Conservation (phyloP, 2,329 filamentous ascomycete genomes). For the Microsporum canis region DNA sequence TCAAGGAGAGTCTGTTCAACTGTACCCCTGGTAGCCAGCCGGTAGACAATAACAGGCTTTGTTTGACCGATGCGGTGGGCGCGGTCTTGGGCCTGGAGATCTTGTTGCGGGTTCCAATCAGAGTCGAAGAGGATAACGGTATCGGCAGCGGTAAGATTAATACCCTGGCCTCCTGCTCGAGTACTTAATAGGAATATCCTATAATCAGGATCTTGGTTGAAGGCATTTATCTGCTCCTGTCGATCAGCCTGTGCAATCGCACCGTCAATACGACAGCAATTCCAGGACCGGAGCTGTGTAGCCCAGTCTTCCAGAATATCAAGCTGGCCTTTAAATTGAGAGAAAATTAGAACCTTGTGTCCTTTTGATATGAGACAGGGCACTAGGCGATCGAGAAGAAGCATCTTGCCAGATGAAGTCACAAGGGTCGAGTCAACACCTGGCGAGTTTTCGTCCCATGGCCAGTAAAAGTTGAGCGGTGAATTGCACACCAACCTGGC, state of each 20-base stretch:
- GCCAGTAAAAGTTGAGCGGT: constrained; percentile 94
- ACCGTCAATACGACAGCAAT: constrained; percentile 82
- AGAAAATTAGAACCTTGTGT: constrained; percentile 93
- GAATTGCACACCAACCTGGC: constrained; percentile 84
- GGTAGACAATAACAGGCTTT: constrained; percentile 81
- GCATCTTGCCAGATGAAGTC: constrained; percentile 87
- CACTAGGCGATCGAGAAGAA: constrained; percentile 77
- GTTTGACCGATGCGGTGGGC: constrained; percentile 92
- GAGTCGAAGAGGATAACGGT: constrained; percentile 97
- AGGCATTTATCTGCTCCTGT: constrained; percentile 58
- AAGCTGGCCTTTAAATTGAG: constrained; percentile 88
- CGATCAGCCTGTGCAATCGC: constrained; percentile 64
- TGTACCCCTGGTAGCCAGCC: constrained; percentile 83
- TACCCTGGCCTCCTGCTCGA: constrained; percentile 89
- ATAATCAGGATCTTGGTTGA: constrained; percentile 54
- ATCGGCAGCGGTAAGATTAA: constrained; percentile 97
- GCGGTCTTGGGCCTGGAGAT: constrained; percentile 90
- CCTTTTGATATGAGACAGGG: constrained; percentile 59
- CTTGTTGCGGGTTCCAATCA: constrained; percentile 89
- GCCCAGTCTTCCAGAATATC: constrained; percentile 87
- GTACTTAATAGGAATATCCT: constrained; percentile 83
- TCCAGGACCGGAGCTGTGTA: constrained; percentile 62
- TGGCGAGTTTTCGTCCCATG: constrained; percentile 53
- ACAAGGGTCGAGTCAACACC: constrained; percentile 69
- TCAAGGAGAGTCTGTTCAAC: constrained; percentile 80